A percentile compares a stretch with the other conserved stretches of the same genome.
Conservation (phyloP, 2,329 filamentous ascomycete species). For the Fonsecaea multimorphosa region DNA sequence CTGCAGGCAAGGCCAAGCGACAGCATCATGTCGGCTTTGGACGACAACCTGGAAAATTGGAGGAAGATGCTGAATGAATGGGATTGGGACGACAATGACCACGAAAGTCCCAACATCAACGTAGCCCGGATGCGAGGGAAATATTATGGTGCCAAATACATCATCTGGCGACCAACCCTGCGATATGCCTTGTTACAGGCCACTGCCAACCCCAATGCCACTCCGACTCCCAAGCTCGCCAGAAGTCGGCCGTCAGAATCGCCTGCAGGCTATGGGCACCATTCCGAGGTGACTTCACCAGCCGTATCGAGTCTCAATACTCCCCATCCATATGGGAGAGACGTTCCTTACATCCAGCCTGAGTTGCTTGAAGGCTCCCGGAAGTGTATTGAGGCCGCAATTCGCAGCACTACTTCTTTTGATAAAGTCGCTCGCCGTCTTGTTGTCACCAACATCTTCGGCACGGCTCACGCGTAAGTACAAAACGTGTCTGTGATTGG, state of each 20-base stretch:
- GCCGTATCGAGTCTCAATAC: conserved; percentile 44
- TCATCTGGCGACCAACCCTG: conserved; percentile 82
- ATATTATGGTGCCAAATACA: conserved; percentile 90
- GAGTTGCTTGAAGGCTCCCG: conserved; percentile 57
- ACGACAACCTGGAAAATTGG: conserved; percentile 61
- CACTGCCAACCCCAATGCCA: neutral
- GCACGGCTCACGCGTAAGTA: conserved; percentile 92
- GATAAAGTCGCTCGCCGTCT: conserved; percentile 69
- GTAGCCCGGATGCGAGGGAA: conserved; percentile 85
- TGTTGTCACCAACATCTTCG: conserved; percentile 94
- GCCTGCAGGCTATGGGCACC: conserved; percentile 42
- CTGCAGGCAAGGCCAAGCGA: conserved; percentile 34
- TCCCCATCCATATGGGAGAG: conserved; percentile 44
- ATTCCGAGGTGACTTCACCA: conserved; percentile 48
- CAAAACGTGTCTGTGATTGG: neutral
- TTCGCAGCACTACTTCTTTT: conserved; percentile 86
- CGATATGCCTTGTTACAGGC: conserved; percentile 61
- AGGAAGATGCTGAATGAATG: conserved; percentile 55
- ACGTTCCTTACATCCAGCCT: conserved; percentile 43
- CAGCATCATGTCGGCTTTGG: conserved; percentile 49
- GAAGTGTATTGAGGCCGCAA: conserved; percentile 73
- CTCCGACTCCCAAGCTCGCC: conserved; percentile 4
- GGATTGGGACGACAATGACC: conserved; percentile 70
- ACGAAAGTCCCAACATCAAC: conserved; percentile 76
- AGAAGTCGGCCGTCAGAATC: conserved; percentile 41